Evolutionary conservation across 176 grass and related monocot species (phyloP), one percentile per base, ranked within the genome.

Genomic region (Oryza longistaminata): DNA sequence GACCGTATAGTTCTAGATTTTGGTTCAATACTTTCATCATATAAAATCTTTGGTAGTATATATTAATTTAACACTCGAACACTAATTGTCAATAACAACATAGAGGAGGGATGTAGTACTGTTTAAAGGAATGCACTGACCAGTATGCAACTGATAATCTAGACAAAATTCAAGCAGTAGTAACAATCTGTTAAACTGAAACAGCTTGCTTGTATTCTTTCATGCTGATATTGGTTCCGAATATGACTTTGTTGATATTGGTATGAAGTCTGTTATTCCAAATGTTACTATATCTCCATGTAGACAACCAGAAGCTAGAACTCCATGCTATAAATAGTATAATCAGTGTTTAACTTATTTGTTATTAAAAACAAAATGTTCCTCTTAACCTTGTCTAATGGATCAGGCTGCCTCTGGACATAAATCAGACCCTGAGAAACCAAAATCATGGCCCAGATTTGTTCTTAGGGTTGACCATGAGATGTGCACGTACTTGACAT

Each of bases 401-500:
- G 82, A 90, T 69, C 68, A 97, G 95, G 95, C 87, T 71, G 68
- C 80, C 62, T 93, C 85, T 60, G 69, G 81, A 60, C 40, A 87
- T 73, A 95, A 86, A 66, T 84, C 76, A 72, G 85, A 92, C 39
- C 82, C 82, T 48, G 85, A 89, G 66, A 90, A 85, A 70, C 87
- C 91, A 80, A 95, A 98, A 85, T 92, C 83, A 52, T 98, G 96
- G 96, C 89, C 93, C 35, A 87, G 84, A 42, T 93, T 95, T 88
- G 75, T 81, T 64, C 80, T 98, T 79, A 81, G 81, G 68, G 96
- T 98, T 70, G 93, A 98, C 64, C 87, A 92, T 74, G 81, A 92
- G 76, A 92, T 98, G 91, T 88, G 91, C 76, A 91, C 88, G 27
- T 95, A 95, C 76, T 82, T 98, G 74, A 98, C 91, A 85, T 93